A percentile compares a stretch with the other conserved stretches of the same genome.
phyloP scores from a whole-genome alignment of 2,329 filamentous ascomycete species.

The Sphaerostilbella broomeana region DNA sequence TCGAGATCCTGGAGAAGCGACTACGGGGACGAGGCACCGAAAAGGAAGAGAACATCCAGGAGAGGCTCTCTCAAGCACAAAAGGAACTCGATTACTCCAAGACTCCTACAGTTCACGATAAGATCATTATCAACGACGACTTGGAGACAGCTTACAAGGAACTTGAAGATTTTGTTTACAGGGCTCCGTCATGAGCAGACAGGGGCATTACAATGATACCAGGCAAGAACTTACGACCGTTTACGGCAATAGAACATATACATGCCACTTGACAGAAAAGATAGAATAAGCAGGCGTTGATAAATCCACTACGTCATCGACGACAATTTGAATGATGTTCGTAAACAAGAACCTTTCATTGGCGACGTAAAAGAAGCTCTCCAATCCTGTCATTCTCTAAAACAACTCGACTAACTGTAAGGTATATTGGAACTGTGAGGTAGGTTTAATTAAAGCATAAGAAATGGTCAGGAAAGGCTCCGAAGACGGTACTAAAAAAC shows the following conservation, averaged over 20 bases:
- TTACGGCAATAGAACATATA: not conserved
- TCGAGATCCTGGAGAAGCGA: slow-evolving; percentile 66
- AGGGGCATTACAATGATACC: too few species aligned
- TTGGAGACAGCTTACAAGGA: slow-evolving; percentile 47
- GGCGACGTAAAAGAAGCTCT: too few species aligned
- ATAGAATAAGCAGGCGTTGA: too few species aligned
- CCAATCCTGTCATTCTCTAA: slow-evolving; percentile 10
- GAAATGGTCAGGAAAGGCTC: slow-evolving; percentile 31
- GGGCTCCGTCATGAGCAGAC: too few species aligned
- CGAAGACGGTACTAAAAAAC: slow-evolving; percentile 31
- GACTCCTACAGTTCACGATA: slow-evolving; percentile 49
- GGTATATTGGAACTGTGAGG: slow-evolving; percentile 25
- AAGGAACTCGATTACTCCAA: slow-evolving; percentile 68
- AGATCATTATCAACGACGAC: slow-evolving; percentile 36
- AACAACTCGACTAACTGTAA: slow-evolving; percentile 25
- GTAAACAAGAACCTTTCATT: too few species aligned
- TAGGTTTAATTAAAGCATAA: slow-evolving; percentile 34
- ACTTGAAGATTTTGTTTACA: slow-evolving; percentile 45
- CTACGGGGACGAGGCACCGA: slow-evolving; percentile 74
- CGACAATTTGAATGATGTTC: too few species aligned
- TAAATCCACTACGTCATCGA: too few species aligned
- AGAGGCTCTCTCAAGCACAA: slow-evolving; percentile 64
- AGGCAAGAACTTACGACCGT: not conserved
- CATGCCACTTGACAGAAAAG: too few species aligned
- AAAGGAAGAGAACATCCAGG: slow-evolving; percentile 62